Conservation (phyloP, 75 land plant species). For the Azolla pinnata region DNA sequence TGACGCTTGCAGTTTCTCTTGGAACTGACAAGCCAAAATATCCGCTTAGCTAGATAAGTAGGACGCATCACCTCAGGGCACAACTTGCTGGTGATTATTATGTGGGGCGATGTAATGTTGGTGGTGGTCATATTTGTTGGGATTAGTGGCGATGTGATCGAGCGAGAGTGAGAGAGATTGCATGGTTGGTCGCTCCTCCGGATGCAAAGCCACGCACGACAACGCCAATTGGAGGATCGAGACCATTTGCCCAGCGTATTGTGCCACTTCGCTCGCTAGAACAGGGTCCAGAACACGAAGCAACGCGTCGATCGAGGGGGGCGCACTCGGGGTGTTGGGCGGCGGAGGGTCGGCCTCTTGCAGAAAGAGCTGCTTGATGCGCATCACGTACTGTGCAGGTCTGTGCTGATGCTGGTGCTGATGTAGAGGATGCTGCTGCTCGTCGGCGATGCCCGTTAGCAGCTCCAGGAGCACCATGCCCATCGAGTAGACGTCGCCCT, state of each 20-base stretch:
- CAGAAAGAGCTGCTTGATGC: not conserved
- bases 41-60: no score
- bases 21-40: no score
- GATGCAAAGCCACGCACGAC: constrained; percentile 38
- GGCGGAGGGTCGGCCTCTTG: no score
- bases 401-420: not conserved
- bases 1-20: no score
- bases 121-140: no score
- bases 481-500: constrained; percentile 67
- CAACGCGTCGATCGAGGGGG: no score
- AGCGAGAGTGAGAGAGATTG: not conserved
- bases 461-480: constrained; percentile 39
- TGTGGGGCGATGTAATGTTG: no score
- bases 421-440: no score
- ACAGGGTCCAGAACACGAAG: constrained; percentile 26
- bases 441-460: constrained; percentile 33
- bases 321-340: no score
- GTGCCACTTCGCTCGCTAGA: constrained; percentile 43
- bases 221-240: constrained; percentile 43
- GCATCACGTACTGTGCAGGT: not conserved
- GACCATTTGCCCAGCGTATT: constrained; percentile 47
- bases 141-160: not conserved
- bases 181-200: constrained; percentile 48
- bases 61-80: no score
- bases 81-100: no score